phyloP scores from a whole-genome alignment of 2,329 filamentous ascomycete genomes.

The Pseudovirgaria hyperparasitica region DNA sequence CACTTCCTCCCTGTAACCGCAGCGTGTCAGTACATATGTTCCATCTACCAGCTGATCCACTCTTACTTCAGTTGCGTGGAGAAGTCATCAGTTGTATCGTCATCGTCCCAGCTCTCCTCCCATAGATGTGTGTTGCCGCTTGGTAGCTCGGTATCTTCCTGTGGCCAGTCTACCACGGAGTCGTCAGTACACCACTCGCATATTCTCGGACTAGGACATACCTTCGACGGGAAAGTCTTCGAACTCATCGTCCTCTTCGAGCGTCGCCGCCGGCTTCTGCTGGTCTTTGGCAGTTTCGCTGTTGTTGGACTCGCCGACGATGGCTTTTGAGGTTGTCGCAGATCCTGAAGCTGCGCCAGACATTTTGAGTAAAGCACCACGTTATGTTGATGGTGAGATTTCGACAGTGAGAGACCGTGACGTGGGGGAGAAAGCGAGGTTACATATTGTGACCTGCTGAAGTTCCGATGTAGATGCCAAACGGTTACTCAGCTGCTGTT shows the following conservation, averaged over 20 bases:
- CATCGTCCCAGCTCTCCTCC: slow-evolving; percentile 99
- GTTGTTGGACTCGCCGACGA: slow-evolving; percentile 21
- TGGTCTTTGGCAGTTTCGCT: slow-evolving; percentile 39
- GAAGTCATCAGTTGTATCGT: slow-evolving; percentile 94
- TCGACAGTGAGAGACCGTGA: no score
- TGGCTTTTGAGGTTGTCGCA: slow-evolving; percentile 27
- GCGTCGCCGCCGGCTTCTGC: slow-evolving; percentile 51
- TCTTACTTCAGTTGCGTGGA: slow-evolving; percentile 83
- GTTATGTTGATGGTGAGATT: no score
- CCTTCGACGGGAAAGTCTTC: slow-evolving; percentile 97
- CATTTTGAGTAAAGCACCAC: no score
- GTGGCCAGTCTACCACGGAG: slow-evolving; percentile 57
- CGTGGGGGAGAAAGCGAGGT: no score
- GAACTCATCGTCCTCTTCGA: slow-evolving; percentile 98
- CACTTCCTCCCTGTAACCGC: slow-evolving; percentile 59
- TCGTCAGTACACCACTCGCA: slow-evolving; percentile 6
- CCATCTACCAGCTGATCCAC: background rate
- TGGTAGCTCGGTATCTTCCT: slow-evolving; percentile 79
- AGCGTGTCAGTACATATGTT: background rate
- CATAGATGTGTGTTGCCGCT: slow-evolving; percentile 73
- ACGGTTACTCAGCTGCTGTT: no score
- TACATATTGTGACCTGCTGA: no score
- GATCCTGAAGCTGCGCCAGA: slow-evolving; percentile 30
- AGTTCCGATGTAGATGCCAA: no score
- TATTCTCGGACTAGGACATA: slow-evolving; percentile 26